Percentiles rank a stretch among this genome's conserved stretches.
phyloP scores from a whole-genome alignment of 495 filamentous ascomycete species.

The Cudoniella acicularis region DNA sequence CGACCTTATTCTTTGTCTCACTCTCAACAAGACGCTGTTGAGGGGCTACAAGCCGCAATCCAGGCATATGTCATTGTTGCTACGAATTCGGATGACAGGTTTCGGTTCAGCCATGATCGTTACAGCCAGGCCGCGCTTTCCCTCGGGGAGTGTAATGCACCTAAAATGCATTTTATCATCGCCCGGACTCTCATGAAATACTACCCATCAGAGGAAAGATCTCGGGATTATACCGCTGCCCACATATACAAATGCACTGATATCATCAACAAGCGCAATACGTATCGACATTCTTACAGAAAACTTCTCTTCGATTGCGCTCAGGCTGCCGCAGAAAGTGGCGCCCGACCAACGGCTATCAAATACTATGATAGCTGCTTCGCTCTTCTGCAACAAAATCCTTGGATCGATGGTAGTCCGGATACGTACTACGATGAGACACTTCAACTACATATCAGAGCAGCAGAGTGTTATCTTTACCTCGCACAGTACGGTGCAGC shows the following conservation, averaged over 20 bases:
- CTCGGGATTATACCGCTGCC: constrained; percentile 63
- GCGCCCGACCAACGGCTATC: constrained; percentile 72
- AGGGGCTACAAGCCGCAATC: constrained; percentile 73
- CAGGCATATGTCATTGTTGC: constrained; percentile 72
- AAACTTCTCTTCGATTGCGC: constrained; percentile 73
- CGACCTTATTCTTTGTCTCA: constrained; percentile 11
- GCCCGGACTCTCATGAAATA: constrained; percentile 74
- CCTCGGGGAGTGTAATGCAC: constrained; percentile 63
- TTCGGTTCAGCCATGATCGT: constrained; percentile 78
- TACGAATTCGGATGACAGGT: constrained; percentile 70
- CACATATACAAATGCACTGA: constrained; percentile 72
- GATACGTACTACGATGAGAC: constrained; percentile 87
- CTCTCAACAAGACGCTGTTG: constrained; percentile 54
- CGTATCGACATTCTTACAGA: constrained; percentile 59
- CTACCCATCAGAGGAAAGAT: constrained; percentile 49
- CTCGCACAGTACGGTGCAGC: constrained; percentile 64
- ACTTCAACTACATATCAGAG: constrained; percentile 64
- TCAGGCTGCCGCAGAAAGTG: constrained; percentile 69
- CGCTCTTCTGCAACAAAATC: constrained; percentile 69
- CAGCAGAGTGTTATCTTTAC: constrained; percentile 79
- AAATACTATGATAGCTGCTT: constrained; percentile 75
- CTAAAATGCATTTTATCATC: constrained; percentile 85
- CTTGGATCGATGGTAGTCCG: constrained; percentile 66
- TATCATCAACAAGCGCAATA: constrained; percentile 63
- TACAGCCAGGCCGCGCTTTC: constrained; percentile 71